phyloP scores from a whole-genome alignment of 2,329 filamentous ascomycete genomes.

The Fusarium gaditjirri region DNA sequence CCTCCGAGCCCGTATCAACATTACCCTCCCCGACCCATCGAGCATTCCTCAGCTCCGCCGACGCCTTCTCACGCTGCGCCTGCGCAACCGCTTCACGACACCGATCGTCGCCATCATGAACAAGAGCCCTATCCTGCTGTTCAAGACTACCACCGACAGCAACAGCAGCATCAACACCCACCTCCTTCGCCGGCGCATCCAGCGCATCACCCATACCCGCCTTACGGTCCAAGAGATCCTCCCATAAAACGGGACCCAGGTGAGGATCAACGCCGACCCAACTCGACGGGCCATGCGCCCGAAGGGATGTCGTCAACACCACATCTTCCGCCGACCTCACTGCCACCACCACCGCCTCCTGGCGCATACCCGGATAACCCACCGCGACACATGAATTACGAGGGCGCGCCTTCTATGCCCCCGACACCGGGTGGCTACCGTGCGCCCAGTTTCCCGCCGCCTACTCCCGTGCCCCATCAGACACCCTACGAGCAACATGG shows the following conservation, averaged over 20 bases:
- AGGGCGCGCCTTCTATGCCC: slow-evolving; percentile 58
- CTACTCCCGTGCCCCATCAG: slow-evolving; percentile 53
- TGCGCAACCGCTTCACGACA: slow-evolving; percentile 52
- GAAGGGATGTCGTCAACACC: slow-evolving; percentile 48
- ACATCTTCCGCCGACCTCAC: slow-evolving; percentile 48
- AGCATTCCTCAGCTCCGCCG: slow-evolving; percentile 48
- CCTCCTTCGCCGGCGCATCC: slow-evolving; percentile 55
- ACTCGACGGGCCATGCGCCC: slow-evolving; percentile 60
- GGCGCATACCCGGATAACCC: slow-evolving; percentile 57
- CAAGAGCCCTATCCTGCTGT: slow-evolving; percentile 64
- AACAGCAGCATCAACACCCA: slow-evolving; percentile 35
- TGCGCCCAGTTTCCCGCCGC: slow-evolving; percentile 54
- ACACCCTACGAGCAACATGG: slow-evolving; percentile 52
- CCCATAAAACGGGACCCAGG: slow-evolving; percentile 66
- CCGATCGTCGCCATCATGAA: slow-evolving; percentile 67
- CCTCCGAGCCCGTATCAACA: slow-evolving; percentile 55
- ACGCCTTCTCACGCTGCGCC: slow-evolving; percentile 46
- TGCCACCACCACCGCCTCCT: slow-evolving; percentile 47
- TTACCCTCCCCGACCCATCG: slow-evolving; percentile 49
- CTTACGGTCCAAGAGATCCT: slow-evolving; percentile 61
- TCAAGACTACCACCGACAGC: slow-evolving; percentile 61
- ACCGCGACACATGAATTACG: slow-evolving; percentile 65
- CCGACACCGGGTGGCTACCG: slow-evolving; percentile 58
- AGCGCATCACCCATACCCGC: slow-evolving; percentile 55
- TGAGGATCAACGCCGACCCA: slow-evolving; percentile 64